Evolutionary conservation across 306 rosid genomes (phyloP).

Genomic region (Neltuma alba): DNA sequence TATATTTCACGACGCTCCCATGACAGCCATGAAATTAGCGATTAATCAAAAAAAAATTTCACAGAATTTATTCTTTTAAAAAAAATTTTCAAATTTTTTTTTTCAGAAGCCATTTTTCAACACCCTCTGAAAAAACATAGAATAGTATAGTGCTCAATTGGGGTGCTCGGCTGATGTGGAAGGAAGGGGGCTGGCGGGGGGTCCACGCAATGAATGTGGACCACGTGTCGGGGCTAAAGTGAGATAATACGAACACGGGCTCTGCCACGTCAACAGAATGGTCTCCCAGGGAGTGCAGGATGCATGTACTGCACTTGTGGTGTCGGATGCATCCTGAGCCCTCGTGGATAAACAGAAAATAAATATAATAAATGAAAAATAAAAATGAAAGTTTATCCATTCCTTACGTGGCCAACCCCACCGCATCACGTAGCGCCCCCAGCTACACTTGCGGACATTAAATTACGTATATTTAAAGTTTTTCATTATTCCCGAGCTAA

Average conservation of each 20-base stretch:
- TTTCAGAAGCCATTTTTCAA: no score
- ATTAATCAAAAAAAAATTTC: no score
- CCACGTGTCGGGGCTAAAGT: not conserved
- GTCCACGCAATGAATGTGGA: not conserved
- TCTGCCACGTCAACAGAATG: not conserved
- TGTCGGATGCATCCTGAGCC: not conserved
- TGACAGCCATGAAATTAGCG: no score
- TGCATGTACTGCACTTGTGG: not conserved
- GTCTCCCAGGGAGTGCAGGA: not conserved
- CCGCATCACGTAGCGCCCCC: not conserved
- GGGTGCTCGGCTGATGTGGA: not conserved
- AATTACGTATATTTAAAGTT: not conserved
- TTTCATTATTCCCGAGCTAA: no score
- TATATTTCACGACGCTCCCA: no score
- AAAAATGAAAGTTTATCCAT: not conserved
- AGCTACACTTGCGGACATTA: not conserved
- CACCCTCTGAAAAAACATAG: no score
- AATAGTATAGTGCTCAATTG: no score
- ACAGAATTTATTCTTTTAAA: no score
- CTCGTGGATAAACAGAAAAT: no score
- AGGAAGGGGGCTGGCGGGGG: not conserved
- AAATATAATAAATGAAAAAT: not conserved
- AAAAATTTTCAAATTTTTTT: no score
- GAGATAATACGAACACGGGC: not conserved
- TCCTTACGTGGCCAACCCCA: not conserved